phyloP scores from a whole-genome alignment of 2,329 filamentous ascomycete genomes.

The Corynespora cassiicola region DNA sequence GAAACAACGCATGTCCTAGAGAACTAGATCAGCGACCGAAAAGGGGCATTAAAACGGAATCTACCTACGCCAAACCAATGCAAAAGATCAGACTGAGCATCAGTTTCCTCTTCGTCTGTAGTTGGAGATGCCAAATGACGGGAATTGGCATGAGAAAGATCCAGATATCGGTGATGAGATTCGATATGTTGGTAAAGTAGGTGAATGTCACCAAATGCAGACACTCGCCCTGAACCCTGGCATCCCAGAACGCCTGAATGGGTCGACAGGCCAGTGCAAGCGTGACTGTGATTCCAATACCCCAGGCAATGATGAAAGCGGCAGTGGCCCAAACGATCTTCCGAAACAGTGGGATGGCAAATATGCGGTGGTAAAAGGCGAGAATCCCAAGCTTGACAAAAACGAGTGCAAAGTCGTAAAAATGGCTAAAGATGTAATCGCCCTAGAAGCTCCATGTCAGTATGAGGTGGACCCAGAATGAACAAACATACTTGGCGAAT shows the following conservation, averaged over 20 bases:
- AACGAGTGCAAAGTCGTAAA: constrained; percentile 41
- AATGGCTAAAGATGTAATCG: constrained; percentile 43
- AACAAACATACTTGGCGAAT: constrained; percentile 29
- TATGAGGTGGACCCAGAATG: too few species aligned
- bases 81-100: constrained; percentile 39
- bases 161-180: constrained; percentile 40
- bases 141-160: constrained; percentile 42
- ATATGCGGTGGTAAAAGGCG: constrained; percentile 42
- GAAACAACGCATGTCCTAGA: constrained; percentile 42
- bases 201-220: constrained; percentile 36
- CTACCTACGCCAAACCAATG: constrained; percentile 38
- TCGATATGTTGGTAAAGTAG: constrained; percentile 43
- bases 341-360: constrained; percentile 35
- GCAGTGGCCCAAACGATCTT: constrained; percentile 35
- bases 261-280: constrained; percentile 36
- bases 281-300: constrained; percentile 39
- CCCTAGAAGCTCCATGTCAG: constrained; percentile 17
- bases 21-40: too few species aligned
- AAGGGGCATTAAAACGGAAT: neutral
- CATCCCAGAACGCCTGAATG: constrained; percentile 37
- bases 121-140: constrained; percentile 41
- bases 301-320: constrained; percentile 35
- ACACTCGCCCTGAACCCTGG: constrained; percentile 31
- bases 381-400: constrained; percentile 40
- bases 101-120: constrained; percentile 41